Evolutionary conservation across 108 stramenopile species (phyloP), one percentile per base, ranked within the genome.

Genomic region (Seminavis robusta): DNA sequence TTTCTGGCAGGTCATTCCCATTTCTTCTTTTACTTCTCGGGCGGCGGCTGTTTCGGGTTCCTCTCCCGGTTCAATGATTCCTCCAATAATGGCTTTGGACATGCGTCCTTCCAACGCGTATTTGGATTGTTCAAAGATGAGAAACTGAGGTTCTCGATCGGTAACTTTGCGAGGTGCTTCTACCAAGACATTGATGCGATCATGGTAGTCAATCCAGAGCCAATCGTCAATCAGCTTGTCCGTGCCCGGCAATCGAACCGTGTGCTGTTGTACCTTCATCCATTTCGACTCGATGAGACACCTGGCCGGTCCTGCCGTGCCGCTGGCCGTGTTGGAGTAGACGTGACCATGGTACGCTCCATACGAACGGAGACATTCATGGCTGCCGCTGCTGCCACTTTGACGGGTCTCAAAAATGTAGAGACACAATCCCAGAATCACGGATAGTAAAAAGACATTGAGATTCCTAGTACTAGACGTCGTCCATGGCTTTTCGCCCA

Each of bases 151-250:
- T 23, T 83, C 77, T 11, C 60, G 51, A 21, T 32, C 44, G n/a
- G n/a, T 4, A 13, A 25, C 17, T 20, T 49, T 56, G 19, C 45
- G 43, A 33, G 62, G 32, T 16, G 56, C 74, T 54, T 92, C 71
- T 9, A 92, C 90, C 0, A 92, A 65, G 5, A 92, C 86, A 57
- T 88, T 88, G 52, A 92, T 82, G 33, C 86, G 67, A 79, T 92
- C 90, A 56, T 92, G 83, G 65, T 92, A 92, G 47, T 92, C 90
- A 37, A 92, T 82, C 70, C 75, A 92, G 21, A 92, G 50, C 90
- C 90, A 92, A 62, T 92, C 90, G 45, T 84, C 69, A 30, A 88
- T 82, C 2, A 78, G 59, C 0, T 33, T 52, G 33, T 73, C 44
- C 21, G 64, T 62, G 1, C 56, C 61, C 28, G 65, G 59, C 27